Evolutionary conservation across 495 filamentous ascomycete genomes (phyloP).

Genomic region (Parachaetomium inaequale): DNA sequence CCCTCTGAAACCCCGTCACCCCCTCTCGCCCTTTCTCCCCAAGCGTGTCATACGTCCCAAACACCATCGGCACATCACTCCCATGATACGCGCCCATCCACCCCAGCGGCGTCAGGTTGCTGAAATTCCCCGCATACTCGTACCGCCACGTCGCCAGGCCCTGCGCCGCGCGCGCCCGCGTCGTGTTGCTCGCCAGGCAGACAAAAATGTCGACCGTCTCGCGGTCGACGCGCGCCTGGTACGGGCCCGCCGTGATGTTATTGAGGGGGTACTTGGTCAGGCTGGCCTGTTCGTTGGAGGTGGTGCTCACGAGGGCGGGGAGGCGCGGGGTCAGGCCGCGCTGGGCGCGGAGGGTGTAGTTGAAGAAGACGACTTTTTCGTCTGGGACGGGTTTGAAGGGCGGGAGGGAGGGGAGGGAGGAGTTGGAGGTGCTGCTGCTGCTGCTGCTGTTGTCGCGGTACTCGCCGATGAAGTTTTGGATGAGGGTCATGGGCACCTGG

Average conservation of each 20-base stretch:
- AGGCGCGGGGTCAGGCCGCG: constrained; percentile 25
- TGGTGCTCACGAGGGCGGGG: constrained; percentile 42
- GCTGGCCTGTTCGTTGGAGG: constrained; percentile 40
- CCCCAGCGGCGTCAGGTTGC: constrained; percentile 38
- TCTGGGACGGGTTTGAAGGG: constrained; percentile 45
- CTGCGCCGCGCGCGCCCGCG: constrained; percentile 19
- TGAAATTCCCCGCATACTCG: constrained; percentile 48
- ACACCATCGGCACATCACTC: constrained; percentile 45
- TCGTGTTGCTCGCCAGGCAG: constrained; percentile 39
- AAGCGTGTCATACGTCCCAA: constrained; percentile 39
- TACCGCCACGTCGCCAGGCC: constrained; percentile 49
- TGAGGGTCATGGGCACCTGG: constrained; percentile 35
- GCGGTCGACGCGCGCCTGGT: constrained; percentile 30
- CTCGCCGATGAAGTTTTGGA: constrained; percentile 40
- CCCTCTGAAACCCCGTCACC: constrained; percentile 34
- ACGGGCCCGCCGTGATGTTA: constrained; percentile 32
- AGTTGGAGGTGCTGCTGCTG: background rate
- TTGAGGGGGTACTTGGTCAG: constrained; percentile 37
- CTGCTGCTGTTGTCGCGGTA: constrained; percentile 38
- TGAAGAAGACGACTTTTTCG: constrained; percentile 40
- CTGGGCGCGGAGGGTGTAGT: constrained; percentile 39
- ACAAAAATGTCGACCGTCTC: constrained; percentile 36
- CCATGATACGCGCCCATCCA: constrained; percentile 54
- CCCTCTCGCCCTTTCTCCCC: constrained; percentile 21
- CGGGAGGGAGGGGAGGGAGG: constrained; percentile 29